These are phyloP conservation scores for Volvox africanus DNA, from an alignment of 139 green algal genomes.

Conservation along the genomic window DNA sequence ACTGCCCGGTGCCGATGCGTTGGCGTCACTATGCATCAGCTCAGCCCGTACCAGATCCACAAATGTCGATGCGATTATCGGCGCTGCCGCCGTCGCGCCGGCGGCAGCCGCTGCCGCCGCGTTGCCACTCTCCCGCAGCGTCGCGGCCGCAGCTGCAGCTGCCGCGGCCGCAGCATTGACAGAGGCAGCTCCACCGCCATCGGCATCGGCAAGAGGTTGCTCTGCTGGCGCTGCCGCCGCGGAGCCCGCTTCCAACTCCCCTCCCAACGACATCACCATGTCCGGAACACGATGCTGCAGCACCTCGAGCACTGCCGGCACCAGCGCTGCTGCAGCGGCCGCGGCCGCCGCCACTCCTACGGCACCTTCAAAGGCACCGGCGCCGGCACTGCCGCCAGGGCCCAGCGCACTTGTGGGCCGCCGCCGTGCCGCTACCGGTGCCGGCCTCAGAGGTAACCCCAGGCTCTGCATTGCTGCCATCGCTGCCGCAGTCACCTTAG, in stretches of 20 bases:
- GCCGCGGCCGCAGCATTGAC: neutral
- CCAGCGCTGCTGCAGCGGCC: conserved; percentile 3
- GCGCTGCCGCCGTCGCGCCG: neutral
- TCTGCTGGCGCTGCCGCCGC: neutral
- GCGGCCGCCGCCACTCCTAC: neutral
- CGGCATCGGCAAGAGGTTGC: neutral
- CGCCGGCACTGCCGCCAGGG: neutral
- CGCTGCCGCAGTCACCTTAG: neutral
- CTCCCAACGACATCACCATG: neutral
- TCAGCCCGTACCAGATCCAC: neutral
- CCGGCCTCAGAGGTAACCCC: neutral
- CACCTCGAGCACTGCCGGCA: conserved; percentile 1
- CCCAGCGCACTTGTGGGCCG: neutral
- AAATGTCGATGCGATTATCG: neutral
- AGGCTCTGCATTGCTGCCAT: conserved; percentile 20
- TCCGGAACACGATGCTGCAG: neutral
- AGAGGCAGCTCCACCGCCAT: neutral
- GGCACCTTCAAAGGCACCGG: neutral
- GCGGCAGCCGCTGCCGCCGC: neutral
- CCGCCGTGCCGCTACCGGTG: neutral
- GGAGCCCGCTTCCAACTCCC: neutral
- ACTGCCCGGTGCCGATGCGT: neutral
- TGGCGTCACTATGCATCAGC: neutral
- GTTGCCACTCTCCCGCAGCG: conserved; percentile 4
- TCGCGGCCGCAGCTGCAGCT: neutral